Conservation (phyloP, 106 monocot genomes). For the Apostasia shenzhenica region DNA sequence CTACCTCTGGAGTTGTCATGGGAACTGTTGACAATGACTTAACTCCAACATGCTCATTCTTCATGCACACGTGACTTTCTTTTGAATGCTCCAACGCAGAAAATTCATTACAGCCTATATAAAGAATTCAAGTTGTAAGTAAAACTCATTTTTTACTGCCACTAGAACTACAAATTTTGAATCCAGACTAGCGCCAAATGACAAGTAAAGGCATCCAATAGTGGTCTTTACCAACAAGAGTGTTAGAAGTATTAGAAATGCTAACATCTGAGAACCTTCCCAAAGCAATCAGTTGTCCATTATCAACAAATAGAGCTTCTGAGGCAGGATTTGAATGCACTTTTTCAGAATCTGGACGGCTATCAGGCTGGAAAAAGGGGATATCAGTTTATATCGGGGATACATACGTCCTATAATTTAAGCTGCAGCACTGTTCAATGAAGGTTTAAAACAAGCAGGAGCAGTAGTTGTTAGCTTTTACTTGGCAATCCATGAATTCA, state of each 20-base stretch:
- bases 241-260: conserved; percentile 35
- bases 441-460: no score
- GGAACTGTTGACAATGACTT: conserved; percentile 1
- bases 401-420: not conserved
- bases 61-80: conserved; percentile 9
- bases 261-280: conserved; percentile 4
- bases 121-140: not conserved
- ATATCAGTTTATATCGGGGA: conserved; percentile 7
- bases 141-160: not conserved
- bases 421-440: no score
- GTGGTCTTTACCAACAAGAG: conserved; percentile 23
- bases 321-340: not conserved
- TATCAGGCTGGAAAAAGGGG: conserved; percentile 27
- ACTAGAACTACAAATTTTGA: not conserved
- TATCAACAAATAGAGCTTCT: conserved; percentile 3
- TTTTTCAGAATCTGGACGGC: conserved; percentile 15
- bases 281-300: conserved; percentile 1
- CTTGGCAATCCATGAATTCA: no score
- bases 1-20: conserved; percentile 3
- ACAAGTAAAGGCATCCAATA: conserved; percentile 6
- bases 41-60: conserved; percentile 15
- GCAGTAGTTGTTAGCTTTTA: no score
- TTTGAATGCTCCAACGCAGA: conserved; percentile 12
- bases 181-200: conserved; percentile 1
- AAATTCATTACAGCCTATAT: conserved; percentile 16